Evolutionary conservation across 179 eudicot species (phyloP).

Genomic region (Beta macrorhiza): DNA sequence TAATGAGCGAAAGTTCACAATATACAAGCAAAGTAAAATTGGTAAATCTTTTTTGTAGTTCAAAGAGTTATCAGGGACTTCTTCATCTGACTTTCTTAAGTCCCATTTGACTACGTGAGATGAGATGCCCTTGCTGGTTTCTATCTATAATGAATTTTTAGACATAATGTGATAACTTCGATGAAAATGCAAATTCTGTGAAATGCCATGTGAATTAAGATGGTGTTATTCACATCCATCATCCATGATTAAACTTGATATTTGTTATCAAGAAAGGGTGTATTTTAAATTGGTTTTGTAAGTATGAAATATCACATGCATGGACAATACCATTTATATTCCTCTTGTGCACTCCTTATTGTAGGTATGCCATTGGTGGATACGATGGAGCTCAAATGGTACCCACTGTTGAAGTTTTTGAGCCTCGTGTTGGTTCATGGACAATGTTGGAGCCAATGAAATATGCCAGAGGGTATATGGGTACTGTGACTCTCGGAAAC

Average conservation of each 20-base stretch:
- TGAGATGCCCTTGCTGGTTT: not conserved
- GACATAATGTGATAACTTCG: not conserved
- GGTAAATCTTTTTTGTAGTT: not conserved
- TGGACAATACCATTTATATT: not conserved
- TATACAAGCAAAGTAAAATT: not conserved
- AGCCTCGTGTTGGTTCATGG: conserved; percentile 72
- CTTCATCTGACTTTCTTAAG: not conserved
- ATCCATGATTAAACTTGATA: not conserved
- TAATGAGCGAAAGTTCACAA: not conserved
- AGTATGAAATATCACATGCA: not conserved
- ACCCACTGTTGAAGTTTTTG: conserved; percentile 58
- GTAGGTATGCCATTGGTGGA: conserved; percentile 86
- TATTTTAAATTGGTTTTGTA: not conserved
- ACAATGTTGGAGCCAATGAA: conserved; percentile 55
- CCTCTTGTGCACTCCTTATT: conserved; percentile 5
- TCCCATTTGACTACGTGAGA: not conserved
- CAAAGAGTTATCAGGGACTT: not conserved
- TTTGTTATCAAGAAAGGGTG: too few species aligned
- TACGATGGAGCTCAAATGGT: conserved; percentile 54
- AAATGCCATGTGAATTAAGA: not conserved
- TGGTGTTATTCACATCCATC: not conserved
- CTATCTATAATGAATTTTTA: not conserved
- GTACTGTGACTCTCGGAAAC: conserved; percentile 44
- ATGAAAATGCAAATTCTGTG: not conserved
- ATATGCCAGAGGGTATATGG: conserved; percentile 51